Conservation (phyloP, 2,329 filamentous ascomycete species). For the Ustilaginoidea virens region DNA sequence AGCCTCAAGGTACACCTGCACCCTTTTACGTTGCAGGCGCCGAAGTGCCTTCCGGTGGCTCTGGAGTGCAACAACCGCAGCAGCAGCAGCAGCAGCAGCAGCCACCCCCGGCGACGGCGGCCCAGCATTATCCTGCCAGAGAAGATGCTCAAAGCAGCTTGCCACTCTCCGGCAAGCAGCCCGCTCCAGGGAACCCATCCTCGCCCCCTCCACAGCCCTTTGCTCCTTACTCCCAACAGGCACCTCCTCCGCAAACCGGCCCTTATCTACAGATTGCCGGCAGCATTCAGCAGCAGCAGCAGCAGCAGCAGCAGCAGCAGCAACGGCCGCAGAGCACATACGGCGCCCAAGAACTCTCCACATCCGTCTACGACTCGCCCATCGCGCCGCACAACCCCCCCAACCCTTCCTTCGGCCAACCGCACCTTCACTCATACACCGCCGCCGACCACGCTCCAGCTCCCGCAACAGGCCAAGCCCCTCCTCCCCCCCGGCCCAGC, state of each 20-base stretch:
- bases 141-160: slow-evolving; percentile 33
- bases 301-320: slow-evolving; percentile 9
- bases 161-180: slow-evolving; percentile 1
- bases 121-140: slow-evolving; percentile 35
- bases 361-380: slow-evolving; percentile 63
- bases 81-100: too few relatives aligned
- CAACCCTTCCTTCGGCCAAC: slow-evolving; percentile 13
- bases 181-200: slow-evolving; percentile 25
- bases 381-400: slow-evolving; percentile 36
- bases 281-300: slow-evolving; percentile 4
- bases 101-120: too few relatives aligned
- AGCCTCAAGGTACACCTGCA: slow-evolving; percentile 34
- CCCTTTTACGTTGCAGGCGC: slow-evolving; percentile 52
- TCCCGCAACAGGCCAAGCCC: slow-evolving; percentile 13
- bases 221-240: slow-evolving; percentile 27
- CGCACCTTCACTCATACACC: slow-evolving; percentile 29
- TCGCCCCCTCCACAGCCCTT: slow-evolving; percentile 31
- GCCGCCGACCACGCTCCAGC: slow-evolving; percentile 24
- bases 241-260: slow-evolving; percentile 11
- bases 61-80: slow-evolving; percentile 18
- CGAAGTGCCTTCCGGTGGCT: slow-evolving; percentile 30
- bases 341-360: slow-evolving; percentile 63
- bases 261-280: slow-evolving; percentile 32
- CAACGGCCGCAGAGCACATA: slow-evolving; percentile 53
- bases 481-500: slow-evolving; percentile 13